Conservation (phyloP, 805 yeast species). For the Blastobotrys mokoenaii region DNA sequence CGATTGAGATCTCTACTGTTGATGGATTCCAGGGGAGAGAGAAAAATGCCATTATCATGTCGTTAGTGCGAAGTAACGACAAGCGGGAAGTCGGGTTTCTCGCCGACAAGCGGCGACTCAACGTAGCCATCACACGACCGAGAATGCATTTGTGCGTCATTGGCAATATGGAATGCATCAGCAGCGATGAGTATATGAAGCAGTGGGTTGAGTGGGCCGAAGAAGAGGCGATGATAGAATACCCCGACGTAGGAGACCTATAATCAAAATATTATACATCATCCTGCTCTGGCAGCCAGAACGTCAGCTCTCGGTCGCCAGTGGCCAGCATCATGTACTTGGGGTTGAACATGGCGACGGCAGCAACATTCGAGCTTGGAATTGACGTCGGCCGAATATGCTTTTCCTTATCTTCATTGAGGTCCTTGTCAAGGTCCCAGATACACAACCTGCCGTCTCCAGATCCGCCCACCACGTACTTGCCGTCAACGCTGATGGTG, state of each 20-base stretch:
- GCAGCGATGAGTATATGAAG: constrained; percentile 38
- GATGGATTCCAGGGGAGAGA: constrained; percentile 98
- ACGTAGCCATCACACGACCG: constrained; percentile 91
- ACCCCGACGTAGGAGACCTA: constrained; percentile 43
- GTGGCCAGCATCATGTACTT: constrained; percentile 52
- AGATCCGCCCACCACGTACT: constrained; percentile 51
- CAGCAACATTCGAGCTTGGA: constrained; percentile 33
- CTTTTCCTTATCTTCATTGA: constrained; percentile 13
- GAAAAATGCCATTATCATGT: constrained; percentile 73
- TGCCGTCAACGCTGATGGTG: constrained; percentile 61
- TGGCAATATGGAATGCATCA: constrained; percentile 75
- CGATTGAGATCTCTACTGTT: constrained; percentile 75
- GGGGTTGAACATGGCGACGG: constrained; percentile 53
- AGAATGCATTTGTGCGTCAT: constrained; percentile 75
- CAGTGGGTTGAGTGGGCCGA: constrained; percentile 68
- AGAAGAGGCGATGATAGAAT: constrained; percentile 54
- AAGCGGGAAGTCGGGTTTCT: constrained; percentile 70
- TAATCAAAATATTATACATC: constrained; percentile 1
- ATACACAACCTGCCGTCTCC: constrained; percentile 44
- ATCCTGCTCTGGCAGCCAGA: constrained; percentile 32
- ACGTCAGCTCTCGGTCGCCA: constrained; percentile 45
- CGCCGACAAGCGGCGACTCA: constrained; percentile 67
- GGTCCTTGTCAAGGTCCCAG: constrained; percentile 36
- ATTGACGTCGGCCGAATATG: constrained; percentile 12
- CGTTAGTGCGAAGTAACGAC: constrained; percentile 77